phyloP scores from a whole-genome alignment of 2,329 filamentous ascomycete genomes.

The Xylaria sp. region DNA sequence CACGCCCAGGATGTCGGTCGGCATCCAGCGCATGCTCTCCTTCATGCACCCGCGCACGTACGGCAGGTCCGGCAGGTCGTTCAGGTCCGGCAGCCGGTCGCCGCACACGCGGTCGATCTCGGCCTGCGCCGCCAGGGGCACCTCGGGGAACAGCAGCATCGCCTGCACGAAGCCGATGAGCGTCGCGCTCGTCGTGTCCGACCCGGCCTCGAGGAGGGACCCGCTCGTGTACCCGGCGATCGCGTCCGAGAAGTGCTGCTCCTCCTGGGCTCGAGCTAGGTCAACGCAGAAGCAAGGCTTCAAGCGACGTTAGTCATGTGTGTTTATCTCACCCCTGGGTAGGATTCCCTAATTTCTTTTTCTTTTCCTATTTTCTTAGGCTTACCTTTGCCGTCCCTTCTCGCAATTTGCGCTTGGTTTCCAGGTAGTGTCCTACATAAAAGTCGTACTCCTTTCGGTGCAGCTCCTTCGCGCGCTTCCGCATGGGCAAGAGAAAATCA shows the following conservation, averaged over 20 bases:
- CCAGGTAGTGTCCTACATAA: conserved; percentile 45
- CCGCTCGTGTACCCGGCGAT: conserved; percentile 38
- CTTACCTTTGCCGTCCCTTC: conserved; percentile 32
- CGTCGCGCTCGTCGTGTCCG: conserved; percentile 43
- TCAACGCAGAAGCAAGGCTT: conserved; percentile 36
- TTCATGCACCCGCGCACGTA: conserved; percentile 53
- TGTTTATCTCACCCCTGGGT: background rate
- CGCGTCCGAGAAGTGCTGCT: conserved; percentile 38
- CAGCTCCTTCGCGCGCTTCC: conserved; percentile 43
- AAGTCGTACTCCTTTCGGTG: conserved; percentile 47
- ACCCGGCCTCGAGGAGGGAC: conserved; percentile 37
- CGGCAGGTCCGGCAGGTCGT: conserved; percentile 47
- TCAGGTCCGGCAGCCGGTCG: conserved; percentile 45
- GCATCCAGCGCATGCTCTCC: conserved; percentile 51
- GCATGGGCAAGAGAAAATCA: conserved; percentile 43
- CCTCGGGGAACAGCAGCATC: conserved; percentile 44
- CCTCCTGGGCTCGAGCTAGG: conserved; percentile 36
- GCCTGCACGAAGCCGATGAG: conserved; percentile 45
- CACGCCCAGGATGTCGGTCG: conserved; percentile 41
- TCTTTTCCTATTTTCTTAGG: too few relatives aligned
- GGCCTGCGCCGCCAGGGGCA: conserved; percentile 32
- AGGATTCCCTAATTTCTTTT: too few relatives aligned
- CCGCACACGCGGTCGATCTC: conserved; percentile 49
- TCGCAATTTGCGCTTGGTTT: conserved; percentile 40
- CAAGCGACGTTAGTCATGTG: background rate